These are phyloP conservation scores for Trypanosoma mega DNA, from an alignment of 208 protist genomes.

Conservation along the genomic window DNA sequence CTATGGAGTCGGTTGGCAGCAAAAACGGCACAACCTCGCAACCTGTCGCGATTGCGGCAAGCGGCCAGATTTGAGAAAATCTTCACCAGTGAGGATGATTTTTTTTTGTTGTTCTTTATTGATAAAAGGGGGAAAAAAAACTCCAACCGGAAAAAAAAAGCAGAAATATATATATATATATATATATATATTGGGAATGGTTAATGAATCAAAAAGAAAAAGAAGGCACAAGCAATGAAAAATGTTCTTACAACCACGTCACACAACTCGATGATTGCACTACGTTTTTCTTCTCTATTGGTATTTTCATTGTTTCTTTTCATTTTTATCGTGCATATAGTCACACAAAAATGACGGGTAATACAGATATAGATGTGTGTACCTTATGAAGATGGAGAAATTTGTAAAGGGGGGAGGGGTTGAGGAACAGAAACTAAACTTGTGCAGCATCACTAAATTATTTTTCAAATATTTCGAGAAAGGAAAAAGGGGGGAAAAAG, in stretches of 20 bases:
- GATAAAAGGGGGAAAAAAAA: too few species aligned
- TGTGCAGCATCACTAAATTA: too few species aligned
- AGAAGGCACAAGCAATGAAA: neutral
- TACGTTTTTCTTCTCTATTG: too few species aligned
- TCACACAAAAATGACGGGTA: too few species aligned
- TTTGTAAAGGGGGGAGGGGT: constrained; percentile 8
- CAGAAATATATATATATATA: constrained; percentile 12
- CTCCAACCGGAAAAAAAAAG: too few species aligned
- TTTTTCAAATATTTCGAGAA: neutral
- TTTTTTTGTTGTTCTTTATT: too few species aligned
- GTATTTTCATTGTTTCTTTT: too few species aligned
- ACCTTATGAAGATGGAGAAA: too few species aligned
- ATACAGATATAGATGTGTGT: too few species aligned
- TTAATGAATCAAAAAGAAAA: neutral
- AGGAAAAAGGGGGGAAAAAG: constrained; percentile 1
- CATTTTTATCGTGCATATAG: too few species aligned
- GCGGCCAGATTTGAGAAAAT: constrained; percentile 60
- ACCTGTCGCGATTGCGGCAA: constrained; percentile 61
- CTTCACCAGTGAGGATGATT: too few species aligned
- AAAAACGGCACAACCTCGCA: constrained; percentile 44
- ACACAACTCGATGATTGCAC: too few species aligned
- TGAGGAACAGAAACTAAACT: neutral
- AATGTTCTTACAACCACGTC: neutral
- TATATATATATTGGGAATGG: neutral
- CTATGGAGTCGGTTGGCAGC: constrained; percentile 79